Evolutionary conservation across 2,329 filamentous ascomycete species (phyloP), one percentile per base, ranked within the genome.

Genomic region (Aspergillus brunneoviolaceus): DNA sequence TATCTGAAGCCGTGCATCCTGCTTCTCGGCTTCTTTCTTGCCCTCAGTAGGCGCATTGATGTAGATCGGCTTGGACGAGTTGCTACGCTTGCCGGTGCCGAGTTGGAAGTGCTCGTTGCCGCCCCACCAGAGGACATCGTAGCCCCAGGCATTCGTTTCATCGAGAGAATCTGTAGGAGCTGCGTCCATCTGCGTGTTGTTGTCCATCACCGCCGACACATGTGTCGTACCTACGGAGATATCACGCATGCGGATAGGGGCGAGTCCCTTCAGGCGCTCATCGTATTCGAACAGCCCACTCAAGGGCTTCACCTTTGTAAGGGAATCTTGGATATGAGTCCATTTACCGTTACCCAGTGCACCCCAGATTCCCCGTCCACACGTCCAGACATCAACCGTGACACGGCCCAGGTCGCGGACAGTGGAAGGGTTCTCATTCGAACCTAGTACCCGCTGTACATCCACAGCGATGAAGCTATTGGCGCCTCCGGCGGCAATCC

Each of bases 101-200:
- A 99, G 85, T 77, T 99, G 95, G 75, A 90, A 97, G 73, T 89
- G 86, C 78, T 98, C 93, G 70, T 98, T 99, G 56, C 92, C 92
- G 63, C 95, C 95, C 91, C 93, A 99, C 81, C 91, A 96, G 1
- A 98, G 75, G 31, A 93, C 88, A 73, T 98, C 95, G 4, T 89
- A 87, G 52, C 95, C 95, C 86, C 88, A 96, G 72, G 95, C 93
- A n/a, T 67, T 65, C 1, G 88, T 91, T 69, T 92, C 89, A 65
- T 90, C 89, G 47, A 85, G 79, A 1, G 83, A 82, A 16, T 74
- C 68, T 62, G 76, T 74, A 69, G 80, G 57, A 72, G 77, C 62
- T 69, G 87, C 83, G 16, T 81, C 78, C 5, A 92, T 82, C 56
- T 87, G 82, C 1, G 90, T 90, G 31, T 89, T 85, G 72, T 97